These are phyloP conservation scores for Salix arbutifolia DNA, from an alignment of 345 rosid species.

Conservation along the genomic window DNA sequence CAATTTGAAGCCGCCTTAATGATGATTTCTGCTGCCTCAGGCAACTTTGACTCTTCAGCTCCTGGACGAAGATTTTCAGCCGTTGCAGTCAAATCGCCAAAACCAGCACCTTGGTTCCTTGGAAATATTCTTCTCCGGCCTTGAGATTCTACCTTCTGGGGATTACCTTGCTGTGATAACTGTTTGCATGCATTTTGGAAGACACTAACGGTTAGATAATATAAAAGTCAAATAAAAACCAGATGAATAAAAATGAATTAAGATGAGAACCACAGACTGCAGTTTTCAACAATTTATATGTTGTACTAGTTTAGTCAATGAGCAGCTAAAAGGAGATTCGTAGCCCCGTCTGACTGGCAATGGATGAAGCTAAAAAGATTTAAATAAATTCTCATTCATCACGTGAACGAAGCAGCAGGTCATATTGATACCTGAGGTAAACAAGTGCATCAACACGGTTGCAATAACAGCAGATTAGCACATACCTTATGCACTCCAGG, in stretches of 20 bases:
- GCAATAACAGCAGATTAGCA: not conserved
- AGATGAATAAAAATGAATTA: not conserved
- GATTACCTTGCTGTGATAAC: constrained; percentile 34
- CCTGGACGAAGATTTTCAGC: constrained; percentile 62
- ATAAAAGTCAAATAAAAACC: no score
- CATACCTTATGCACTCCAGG: constrained; percentile 38
- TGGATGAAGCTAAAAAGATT: not conserved
- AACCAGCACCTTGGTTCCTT: constrained; percentile 51
- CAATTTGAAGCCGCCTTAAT: constrained; percentile 76
- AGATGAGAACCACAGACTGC: not conserved
- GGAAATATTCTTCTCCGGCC: constrained; percentile 31
- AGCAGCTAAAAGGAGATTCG: not conserved
- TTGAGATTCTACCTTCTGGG: constrained; percentile 33
- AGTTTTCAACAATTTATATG: not conserved
- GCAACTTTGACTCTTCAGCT: constrained; percentile 40
- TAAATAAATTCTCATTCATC: not conserved
- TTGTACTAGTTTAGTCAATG: not conserved
- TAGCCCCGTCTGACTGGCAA: not conserved
- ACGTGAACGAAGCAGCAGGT: not conserved
- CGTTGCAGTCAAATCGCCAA: constrained; percentile 68
- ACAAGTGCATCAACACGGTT: not conserved
- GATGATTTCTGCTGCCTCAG: constrained; percentile 76
- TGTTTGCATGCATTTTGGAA: constrained; percentile 21
- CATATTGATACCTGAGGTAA: not conserved
- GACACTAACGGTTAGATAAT: not conserved